Evolutionary conservation across 2,329 filamentous ascomycete species (phyloP), one percentile per base, ranked within the genome.

Genomic region (Aureobasidium mangrovei): DNA sequence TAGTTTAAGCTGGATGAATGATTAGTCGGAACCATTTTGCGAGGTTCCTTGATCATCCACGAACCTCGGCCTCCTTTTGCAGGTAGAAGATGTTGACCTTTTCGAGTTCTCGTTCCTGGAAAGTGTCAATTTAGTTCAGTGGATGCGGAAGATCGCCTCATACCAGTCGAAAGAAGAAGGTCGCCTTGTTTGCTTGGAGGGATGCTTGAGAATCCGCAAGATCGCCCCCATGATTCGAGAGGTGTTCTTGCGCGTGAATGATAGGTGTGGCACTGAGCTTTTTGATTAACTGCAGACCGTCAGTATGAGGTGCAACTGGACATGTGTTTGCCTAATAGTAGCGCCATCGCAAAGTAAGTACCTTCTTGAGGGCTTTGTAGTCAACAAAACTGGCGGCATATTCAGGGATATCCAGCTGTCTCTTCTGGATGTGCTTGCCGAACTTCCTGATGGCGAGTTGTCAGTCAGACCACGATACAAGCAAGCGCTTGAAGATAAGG

Each of bases 361-460:
- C 93, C 88, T 97, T 97, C 74, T 98, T 98, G 63, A 98, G 78
- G 57, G 90, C 91, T 76, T 98, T 98, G 78, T 98, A 98, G 74
- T 98, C 96, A 64, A 97, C 91, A 69, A 98, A 98, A 73, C 91
- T 96, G 60, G 91, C 90, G 59, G 93, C 91, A 85, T 98, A 98
- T 80, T 98, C 93, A 57, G 93, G 93, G 57, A 98, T 91, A 71
- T 98, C 93, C 66, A 98, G 88, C 80, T 98, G 93, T 70, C 91
- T 86, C 78, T 95, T 95, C 77, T 97, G 93, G 63, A 98, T 95
- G 70, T 96, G 89, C 78, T 98, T 98, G 72, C 93, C 93, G 77
- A 98, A 98, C 82, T 98, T 98, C 93, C 91, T 98, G 59, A 62
- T 18, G n/a, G 35, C 27, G 28, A 38, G 12, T 49, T 12, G 18